Evolutionary conservation across 2,329 filamentous ascomycete species (phyloP).

Genomic region (Rasamsonia emersonii): DNA sequence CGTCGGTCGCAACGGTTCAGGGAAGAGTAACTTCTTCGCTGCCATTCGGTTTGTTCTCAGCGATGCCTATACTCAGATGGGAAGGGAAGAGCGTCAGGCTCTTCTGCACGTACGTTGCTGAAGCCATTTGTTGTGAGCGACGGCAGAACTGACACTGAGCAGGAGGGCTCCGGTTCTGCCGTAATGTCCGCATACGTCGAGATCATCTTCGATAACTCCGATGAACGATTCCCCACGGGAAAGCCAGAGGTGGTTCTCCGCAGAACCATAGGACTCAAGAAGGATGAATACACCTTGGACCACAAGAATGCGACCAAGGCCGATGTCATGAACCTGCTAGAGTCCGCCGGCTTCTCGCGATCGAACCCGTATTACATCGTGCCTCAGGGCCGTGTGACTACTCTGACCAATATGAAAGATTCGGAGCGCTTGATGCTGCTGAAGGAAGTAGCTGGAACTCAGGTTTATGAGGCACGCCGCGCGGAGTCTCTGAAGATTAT

Average conservation of each 20-base stretch:
- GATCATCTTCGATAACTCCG: conserved; percentile 96
- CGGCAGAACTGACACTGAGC: conserved; percentile 20
- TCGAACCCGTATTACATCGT: conserved; percentile 99
- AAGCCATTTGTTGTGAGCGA: not conserved
- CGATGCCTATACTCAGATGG: conserved; percentile 94
- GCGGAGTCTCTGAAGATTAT: conserved; percentile 94
- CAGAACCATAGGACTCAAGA: conserved; percentile 92
- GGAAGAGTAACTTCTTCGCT: conserved; percentile 99
- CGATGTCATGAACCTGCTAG: conserved; percentile 90
- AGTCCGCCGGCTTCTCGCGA: conserved; percentile 91
- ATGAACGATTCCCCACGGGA: conserved; percentile 89
- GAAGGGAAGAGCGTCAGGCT: conserved; percentile 88
- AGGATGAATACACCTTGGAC: conserved; percentile 97
- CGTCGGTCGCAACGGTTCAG: conserved; percentile 96
- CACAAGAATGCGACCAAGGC: conserved; percentile 91
- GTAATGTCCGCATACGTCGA: conserved; percentile 99
- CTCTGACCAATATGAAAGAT: conserved; percentile 98
- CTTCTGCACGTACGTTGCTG: conserved; percentile 61
- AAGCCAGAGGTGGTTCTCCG: conserved; percentile 85
- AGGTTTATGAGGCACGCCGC: conserved; percentile 89
- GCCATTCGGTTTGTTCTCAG: conserved; percentile 97
- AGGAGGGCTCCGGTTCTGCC: conserved; percentile 90
- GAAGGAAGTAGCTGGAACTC: conserved; percentile 97
- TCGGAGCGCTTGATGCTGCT: conserved; percentile 78
- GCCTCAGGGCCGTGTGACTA: conserved; percentile 89